Conservation (phyloP, 805 yeast species). For the Candida koratica region DNA sequence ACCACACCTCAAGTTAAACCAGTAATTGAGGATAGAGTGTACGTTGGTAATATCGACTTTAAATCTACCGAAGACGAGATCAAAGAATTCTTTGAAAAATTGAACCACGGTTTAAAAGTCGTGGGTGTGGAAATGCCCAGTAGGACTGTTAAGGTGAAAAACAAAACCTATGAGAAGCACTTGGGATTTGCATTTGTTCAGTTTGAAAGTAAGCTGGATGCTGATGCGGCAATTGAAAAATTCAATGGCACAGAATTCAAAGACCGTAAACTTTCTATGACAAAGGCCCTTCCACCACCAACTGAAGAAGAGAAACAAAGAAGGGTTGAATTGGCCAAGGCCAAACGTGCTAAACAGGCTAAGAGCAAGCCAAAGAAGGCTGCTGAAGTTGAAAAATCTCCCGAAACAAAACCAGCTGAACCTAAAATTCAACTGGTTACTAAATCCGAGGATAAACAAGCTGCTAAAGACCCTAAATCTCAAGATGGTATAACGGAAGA, state of each 20-base stretch:
- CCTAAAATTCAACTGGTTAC: slow-evolving; percentile 8
- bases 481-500: background rate
- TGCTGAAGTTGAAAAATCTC: slow-evolving; percentile 15
- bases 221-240: slow-evolving; percentile 42
- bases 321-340: slow-evolving; percentile 30
- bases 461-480: no score
- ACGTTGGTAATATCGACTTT: slow-evolving; percentile 42
- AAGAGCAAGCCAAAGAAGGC: slow-evolving; percentile 15
- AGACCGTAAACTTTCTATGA: slow-evolving; percentile 47
- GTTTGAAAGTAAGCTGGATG: slow-evolving; percentile 41
- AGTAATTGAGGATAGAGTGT: slow-evolving; percentile 43
- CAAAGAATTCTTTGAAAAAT: slow-evolving; percentile 47
- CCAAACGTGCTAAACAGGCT: slow-evolving; percentile 17
- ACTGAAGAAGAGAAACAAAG: slow-evolving; percentile 42
- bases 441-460: slow-evolving; percentile 3
- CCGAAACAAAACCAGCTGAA: slow-evolving; percentile 8
- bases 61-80: slow-evolving; percentile 42
- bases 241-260: slow-evolving; percentile 43
- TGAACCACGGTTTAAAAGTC: no score
- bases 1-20: slow-evolving; percentile 13
- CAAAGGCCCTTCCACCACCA: slow-evolving; percentile 51
- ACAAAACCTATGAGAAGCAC: slow-evolving; percentile 38
- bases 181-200: slow-evolving; percentile 62
- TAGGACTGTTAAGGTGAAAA: slow-evolving; percentile 34
- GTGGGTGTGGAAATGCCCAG: slow-evolving; percentile 50